These are phyloP conservation scores for Fusarium transvaalense DNA, from an alignment of 2,329 filamentous ascomycete species.

Conservation along the genomic window DNA sequence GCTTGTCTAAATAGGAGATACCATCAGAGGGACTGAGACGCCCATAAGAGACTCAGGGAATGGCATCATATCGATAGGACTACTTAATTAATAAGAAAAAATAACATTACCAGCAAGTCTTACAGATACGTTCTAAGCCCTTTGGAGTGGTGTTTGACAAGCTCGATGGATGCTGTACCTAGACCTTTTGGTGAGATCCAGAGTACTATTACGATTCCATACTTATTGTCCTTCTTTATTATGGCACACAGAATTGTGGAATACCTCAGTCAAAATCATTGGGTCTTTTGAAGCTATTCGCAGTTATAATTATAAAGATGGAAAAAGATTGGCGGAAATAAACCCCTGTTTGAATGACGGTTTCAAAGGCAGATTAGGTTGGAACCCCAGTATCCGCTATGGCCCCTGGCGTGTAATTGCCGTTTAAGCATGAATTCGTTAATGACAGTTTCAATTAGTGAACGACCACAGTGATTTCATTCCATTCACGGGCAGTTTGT, in stretches of 20 bases:
- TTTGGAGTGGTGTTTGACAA: neutral
- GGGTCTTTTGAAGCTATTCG: constrained; percentile 18
- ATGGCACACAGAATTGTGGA: no score
- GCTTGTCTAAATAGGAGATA: constrained; percentile 10
- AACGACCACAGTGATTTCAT: neutral
- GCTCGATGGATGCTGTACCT: neutral
- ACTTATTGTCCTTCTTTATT: no score
- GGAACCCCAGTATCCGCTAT: constrained; percentile 22
- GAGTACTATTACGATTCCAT: no score
- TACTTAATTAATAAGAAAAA: constrained; percentile 11
- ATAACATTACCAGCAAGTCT: neutral
- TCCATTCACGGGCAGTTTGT: neutral
- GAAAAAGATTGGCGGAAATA: constrained; percentile 13
- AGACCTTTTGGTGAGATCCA: no score
- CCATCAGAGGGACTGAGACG: constrained; percentile 1
- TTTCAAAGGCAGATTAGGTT: constrained; percentile 38
- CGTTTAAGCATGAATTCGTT: neutral
- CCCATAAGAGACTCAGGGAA: constrained; percentile 1
- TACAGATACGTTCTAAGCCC: no score
- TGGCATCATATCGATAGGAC: neutral
- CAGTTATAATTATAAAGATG: neutral
- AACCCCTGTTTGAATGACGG: constrained; percentile 20
- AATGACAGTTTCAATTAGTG: neutral
- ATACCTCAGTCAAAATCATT: neutral
- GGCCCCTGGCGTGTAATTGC: constrained; percentile 4